Conservation (phyloP, 495 filamentous ascomycete genomes). For the Trichoderma gamsii region DNA sequence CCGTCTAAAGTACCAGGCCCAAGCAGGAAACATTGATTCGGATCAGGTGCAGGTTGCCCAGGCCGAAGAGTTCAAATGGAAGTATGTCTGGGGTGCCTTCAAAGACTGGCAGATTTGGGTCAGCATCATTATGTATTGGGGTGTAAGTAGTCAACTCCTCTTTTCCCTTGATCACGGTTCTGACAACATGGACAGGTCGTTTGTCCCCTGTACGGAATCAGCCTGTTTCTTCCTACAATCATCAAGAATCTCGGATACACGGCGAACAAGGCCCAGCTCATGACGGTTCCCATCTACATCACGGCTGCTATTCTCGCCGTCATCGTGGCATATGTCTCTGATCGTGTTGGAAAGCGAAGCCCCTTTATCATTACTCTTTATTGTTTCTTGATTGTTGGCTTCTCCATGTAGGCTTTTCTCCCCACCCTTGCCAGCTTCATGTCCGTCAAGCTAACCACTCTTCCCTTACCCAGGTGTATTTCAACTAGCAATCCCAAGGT, state of each 20-base stretch:
- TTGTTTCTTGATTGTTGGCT: conserved; percentile 54
- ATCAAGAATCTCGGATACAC: conserved; percentile 52
- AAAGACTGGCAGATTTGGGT: conserved; percentile 72
- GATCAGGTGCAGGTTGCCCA: conserved; percentile 48
- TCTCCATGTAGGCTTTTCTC: conserved; percentile 44
- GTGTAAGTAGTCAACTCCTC: conserved; percentile 31
- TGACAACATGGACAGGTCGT: conserved; percentile 39
- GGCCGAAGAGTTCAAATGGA: conserved; percentile 53
- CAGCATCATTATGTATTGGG: conserved; percentile 53
- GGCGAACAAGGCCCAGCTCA: conserved; percentile 58
- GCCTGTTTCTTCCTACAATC: conserved; percentile 63
- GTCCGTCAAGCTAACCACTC: conserved; percentile 51
- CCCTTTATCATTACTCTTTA: conserved; percentile 58
- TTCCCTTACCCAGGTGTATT: conserved; percentile 28
- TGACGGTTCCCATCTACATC: conserved; percentile 72
- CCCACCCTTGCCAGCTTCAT: not conserved
- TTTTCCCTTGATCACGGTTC: not conserved
- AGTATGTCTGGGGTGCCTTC: conserved; percentile 58
- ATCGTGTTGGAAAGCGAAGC: conserved; percentile 52
- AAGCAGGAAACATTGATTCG: conserved; percentile 52
- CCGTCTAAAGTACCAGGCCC: conserved; percentile 51
- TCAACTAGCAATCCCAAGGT: conserved; percentile 48
- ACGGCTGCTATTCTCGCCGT: conserved; percentile 57
- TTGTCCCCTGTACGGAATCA: conserved; percentile 64
- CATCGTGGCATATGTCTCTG: conserved; percentile 51